A percentile compares a stretch with the other conserved stretches of the same genome.
Conservation (phyloP, 2,329 filamentous ascomycete genomes). For the Beauveria sp. region DNA sequence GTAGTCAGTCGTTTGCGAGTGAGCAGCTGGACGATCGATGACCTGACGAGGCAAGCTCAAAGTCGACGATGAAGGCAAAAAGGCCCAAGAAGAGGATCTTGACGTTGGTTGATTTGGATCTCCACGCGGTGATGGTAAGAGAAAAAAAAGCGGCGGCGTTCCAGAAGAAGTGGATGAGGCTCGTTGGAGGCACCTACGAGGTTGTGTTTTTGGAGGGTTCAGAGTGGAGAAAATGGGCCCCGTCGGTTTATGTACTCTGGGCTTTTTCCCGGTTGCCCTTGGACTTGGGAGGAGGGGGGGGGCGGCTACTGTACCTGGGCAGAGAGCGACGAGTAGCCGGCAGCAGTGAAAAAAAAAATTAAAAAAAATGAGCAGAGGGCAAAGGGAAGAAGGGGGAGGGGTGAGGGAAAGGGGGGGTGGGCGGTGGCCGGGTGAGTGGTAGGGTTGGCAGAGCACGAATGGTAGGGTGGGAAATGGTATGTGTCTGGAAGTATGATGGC, state of each 20-base stretch:
- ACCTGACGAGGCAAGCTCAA: background rate
- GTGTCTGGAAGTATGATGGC: background rate
- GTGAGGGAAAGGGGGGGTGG: background rate
- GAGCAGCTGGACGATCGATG: background rate
- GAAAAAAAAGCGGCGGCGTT: constrained; percentile 13
- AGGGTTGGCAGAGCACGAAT: background rate
- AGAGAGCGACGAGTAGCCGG: constrained; percentile 6
- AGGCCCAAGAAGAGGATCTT: background rate
- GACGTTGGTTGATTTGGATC: constrained; percentile 6
- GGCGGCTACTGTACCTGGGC: constrained; percentile 6
- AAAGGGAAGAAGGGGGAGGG: background rate
- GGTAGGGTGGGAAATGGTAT: background rate
- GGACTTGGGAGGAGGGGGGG: background rate
- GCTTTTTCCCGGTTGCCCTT: constrained; percentile 8
- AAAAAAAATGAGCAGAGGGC: constrained; percentile 6
- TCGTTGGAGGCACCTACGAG: constrained; percentile 11
- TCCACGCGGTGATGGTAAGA: constrained; percentile 7
- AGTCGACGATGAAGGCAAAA: background rate
- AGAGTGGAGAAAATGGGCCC: constrained; percentile 13
- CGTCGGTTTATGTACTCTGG: constrained; percentile 11
- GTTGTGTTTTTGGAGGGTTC: constrained; percentile 13
- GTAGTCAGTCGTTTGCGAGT: background rate
- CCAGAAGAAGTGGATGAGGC: constrained; percentile 13
- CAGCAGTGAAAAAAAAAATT: background rate
- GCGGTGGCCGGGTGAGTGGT: constrained; percentile 1